These are phyloP conservation scores for Myriosclerotinia duriaeana DNA, from an alignment of 2,329 filamentous ascomycete species.

Conservation along the genomic window DNA sequence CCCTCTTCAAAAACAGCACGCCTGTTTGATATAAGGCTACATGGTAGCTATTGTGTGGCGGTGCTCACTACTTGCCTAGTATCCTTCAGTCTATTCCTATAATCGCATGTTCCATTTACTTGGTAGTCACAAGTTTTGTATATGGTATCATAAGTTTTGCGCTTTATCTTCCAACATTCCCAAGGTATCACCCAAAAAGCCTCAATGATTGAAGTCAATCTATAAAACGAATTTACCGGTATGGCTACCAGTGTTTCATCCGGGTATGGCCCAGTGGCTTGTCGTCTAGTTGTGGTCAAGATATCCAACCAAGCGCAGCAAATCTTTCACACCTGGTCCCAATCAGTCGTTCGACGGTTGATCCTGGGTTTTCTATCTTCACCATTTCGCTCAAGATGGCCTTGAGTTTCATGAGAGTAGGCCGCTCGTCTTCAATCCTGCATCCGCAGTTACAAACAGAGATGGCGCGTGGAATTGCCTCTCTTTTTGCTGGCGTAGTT, in stretches of 20 bases:
- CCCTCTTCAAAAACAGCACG: too few species aligned
- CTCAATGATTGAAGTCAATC: not conserved
- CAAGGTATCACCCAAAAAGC: not conserved
- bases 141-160: too few species aligned
- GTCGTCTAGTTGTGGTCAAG: not conserved
- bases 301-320: not conserved
- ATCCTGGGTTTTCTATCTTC: not conserved
- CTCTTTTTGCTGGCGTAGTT: not conserved
- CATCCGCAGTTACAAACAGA: not conserved
- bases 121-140: not conserved
- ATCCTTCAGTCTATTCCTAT: not conserved
- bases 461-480: not conserved
- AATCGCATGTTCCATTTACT: not conserved
- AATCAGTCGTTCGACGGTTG: not conserved
- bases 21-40: not conserved
- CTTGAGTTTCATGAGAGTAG: not conserved
- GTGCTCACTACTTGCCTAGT: not conserved
- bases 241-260: not conserved
- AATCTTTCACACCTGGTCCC: not conserved
- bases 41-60: not conserved
- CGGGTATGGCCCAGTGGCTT: not conserved
- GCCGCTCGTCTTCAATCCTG: not conserved
- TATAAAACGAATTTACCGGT: not conserved
- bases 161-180: not conserved
- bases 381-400: not conserved